Percentiles rank a stretch among this genome's conserved stretches.
These are phyloP conservation scores for Penicillium chermesinum DNA, from an alignment of 495 filamentous ascomycete genomes.

Conservation along the genomic window DNA sequence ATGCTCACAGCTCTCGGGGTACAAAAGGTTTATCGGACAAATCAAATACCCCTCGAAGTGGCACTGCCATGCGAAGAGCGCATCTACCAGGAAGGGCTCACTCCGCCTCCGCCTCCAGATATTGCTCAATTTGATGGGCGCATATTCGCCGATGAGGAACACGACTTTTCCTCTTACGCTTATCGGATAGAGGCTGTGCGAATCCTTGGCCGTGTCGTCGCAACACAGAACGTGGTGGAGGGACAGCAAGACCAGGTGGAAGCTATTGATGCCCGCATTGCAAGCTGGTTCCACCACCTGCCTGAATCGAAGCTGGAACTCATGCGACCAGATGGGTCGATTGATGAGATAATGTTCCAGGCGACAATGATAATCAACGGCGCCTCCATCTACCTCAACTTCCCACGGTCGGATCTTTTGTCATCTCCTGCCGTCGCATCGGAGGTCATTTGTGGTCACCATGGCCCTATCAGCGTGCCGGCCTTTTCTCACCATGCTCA, in stretches of 20 bases:
- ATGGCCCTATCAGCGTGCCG: conserved; percentile 45
- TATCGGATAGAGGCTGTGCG: conserved; percentile 59
- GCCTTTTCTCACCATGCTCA: conserved; percentile 55
- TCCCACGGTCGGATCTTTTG: conserved; percentile 46
- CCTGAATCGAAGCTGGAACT: conserved; percentile 70
- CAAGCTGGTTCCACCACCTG: conserved; percentile 78
- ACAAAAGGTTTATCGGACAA: conserved; percentile 31
- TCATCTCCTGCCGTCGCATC: conserved; percentile 44
- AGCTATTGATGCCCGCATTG: conserved; percentile 68
- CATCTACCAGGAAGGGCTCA: conserved; percentile 41
- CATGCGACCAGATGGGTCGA: conserved; percentile 55
- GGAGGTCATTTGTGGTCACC: conserved; percentile 46
- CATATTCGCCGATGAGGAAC: conserved; percentile 43
- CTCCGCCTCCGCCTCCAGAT: conserved; percentile 33
- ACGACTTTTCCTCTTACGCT: conserved; percentile 42
- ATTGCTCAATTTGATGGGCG: conserved; percentile 43
- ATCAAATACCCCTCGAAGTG: conserved; percentile 33
- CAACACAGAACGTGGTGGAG: conserved; percentile 31
- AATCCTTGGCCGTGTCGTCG: conserved; percentile 70
- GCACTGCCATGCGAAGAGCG: conserved; percentile 43
- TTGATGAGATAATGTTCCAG: conserved; percentile 91
- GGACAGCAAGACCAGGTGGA: conserved; percentile 43
- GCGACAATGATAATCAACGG: conserved; percentile 77
- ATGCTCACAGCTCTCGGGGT: conserved; percentile 47
- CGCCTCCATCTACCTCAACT: conserved; percentile 43